Evolutionary conservation across 1,284 basidiomycete species (phyloP).

Genomic region (Phylloporus sp.): DNA sequence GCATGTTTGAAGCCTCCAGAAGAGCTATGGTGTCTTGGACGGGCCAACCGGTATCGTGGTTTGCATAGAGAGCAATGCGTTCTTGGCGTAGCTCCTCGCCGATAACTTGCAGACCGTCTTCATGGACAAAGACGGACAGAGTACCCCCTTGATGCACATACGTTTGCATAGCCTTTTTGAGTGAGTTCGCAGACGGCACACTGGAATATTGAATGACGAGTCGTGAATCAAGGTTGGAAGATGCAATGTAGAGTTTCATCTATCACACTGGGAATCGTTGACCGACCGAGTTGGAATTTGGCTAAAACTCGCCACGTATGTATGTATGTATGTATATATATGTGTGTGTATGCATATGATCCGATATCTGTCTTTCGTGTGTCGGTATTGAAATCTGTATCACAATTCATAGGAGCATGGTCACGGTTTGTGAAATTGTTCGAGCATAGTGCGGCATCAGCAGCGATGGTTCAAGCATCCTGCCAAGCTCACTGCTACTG

Average conservation of each 20-base stretch:
- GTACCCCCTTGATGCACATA: conserved; percentile 84
- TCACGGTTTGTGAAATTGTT: too few species aligned
- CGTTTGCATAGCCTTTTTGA: conserved; percentile 87
- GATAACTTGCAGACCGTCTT: conserved; percentile 76
- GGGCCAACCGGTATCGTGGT: conserved; percentile 83
- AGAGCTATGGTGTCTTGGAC: conserved; percentile 64
- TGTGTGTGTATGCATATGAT: too few species aligned
- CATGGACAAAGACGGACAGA: conserved; percentile 75
- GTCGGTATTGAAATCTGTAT: too few species aligned
- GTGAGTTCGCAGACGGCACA: conserved; percentile 73
- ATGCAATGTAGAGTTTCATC: not conserved
- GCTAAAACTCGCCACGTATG: too few species aligned
- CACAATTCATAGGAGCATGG: too few species aligned
- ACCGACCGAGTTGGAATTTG: too few species aligned
- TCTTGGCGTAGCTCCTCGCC: conserved; percentile 62
- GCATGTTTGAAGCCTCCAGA: conserved; percentile 71
- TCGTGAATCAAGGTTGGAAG: conserved; percentile 33
- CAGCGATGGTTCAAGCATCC: too few species aligned
- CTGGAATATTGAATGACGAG: conserved; percentile 43
- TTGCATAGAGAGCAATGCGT: conserved; percentile 75
- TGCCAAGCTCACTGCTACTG: too few species aligned
- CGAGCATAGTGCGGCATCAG: too few species aligned
- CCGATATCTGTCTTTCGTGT: too few species aligned
- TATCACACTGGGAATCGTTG: too few species aligned
- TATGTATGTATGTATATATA: too few species aligned